Evolutionary conservation across 164 flowering plant genomes (phyloP).

Genomic region (Berberis vulgaris): DNA sequence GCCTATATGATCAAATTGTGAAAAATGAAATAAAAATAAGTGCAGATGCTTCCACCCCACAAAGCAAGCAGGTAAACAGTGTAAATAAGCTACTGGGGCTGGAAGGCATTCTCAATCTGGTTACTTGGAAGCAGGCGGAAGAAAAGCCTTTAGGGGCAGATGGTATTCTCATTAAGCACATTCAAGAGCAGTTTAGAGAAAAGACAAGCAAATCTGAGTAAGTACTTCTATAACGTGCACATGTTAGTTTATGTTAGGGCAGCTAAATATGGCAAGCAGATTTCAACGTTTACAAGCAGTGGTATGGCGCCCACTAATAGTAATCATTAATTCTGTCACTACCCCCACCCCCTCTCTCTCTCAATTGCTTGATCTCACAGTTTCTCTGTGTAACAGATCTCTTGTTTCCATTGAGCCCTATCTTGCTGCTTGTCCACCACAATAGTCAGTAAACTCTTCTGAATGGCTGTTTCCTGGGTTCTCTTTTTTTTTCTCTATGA

Average conservation of each 20-base stretch:
- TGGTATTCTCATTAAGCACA: slow-evolving; percentile 78
- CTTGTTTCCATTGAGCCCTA: too few relatives aligned
- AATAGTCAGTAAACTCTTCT: too few relatives aligned
- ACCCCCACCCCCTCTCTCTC: too few relatives aligned
- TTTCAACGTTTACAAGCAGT: neutral
- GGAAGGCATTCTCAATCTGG: slow-evolving; percentile 89
- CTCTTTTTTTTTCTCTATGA: neutral
- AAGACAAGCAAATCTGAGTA: slow-evolving; percentile 94
- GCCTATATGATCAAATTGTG: slow-evolving; percentile 88
- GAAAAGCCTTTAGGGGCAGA: slow-evolving; percentile 93
- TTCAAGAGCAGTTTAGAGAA: slow-evolving; percentile 93
- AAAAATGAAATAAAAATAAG: slow-evolving; percentile 96
- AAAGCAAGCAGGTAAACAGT: slow-evolving; percentile 81
- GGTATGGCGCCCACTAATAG: neutral
- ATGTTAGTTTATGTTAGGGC: neutral
- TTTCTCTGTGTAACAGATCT: too few relatives aligned
- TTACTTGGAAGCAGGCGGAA: slow-evolving; percentile 80
- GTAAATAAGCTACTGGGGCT: slow-evolving; percentile 82
- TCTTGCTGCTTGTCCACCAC: too few relatives aligned
- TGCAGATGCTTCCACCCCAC: slow-evolving; percentile 66
- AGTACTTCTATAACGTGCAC: slow-evolving; percentile 14
- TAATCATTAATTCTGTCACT: too few relatives aligned
- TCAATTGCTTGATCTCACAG: too few relatives aligned
- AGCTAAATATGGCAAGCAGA: neutral
- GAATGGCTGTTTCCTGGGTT: too few relatives aligned